These are phyloP conservation scores for Miscanthus lutarioriparius DNA, from an alignment of 176 grass and related monocot genomes.

Conservation along the genomic window DNA sequence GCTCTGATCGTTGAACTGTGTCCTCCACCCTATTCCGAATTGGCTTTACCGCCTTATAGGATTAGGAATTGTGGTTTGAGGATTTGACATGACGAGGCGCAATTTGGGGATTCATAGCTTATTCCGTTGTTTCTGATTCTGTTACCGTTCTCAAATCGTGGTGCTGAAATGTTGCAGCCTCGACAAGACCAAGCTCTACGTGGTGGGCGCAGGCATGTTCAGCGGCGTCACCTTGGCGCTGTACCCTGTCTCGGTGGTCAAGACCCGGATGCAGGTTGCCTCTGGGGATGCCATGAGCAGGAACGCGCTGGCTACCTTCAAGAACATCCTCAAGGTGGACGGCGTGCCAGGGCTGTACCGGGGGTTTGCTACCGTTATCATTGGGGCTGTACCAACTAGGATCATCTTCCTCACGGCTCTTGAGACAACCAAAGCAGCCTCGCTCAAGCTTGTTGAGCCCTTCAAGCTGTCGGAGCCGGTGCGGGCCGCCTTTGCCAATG, in stretches of 20 bases:
- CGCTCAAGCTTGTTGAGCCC: slow-evolving; percentile 64
- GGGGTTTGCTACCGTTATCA: slow-evolving; percentile 85
- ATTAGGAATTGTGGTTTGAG: slow-evolving; percentile 17
- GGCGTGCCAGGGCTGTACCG: slow-evolving; percentile 80
- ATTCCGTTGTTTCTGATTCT: neutral
- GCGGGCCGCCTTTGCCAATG: slow-evolving; percentile 82
- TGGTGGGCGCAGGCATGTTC: slow-evolving; percentile 90
- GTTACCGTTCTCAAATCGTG: slow-evolving; percentile 13
- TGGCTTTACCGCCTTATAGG: neutral
- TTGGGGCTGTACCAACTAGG: slow-evolving; percentile 83
- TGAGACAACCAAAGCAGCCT: slow-evolving; percentile 80
- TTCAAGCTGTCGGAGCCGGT: slow-evolving; percentile 71
- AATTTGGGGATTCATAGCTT: neutral
- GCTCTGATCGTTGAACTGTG: neutral
- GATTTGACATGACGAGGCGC: neutral
- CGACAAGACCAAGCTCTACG: slow-evolving; percentile 90
- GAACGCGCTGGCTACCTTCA: slow-evolving; percentile 75
- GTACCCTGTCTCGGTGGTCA: slow-evolving; percentile 91
- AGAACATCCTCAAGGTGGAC: slow-evolving; percentile 76
- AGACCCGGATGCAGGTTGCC: slow-evolving; percentile 97
- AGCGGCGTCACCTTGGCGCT: slow-evolving; percentile 76
- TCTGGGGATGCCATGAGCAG: slow-evolving; percentile 73
- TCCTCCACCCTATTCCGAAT: neutral
- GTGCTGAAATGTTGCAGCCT: slow-evolving; percentile 61
- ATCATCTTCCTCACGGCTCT: slow-evolving; percentile 86